Evolutionary conservation across 441 rosid genomes (phyloP).

Genomic region (Sinapis alba): DNA sequence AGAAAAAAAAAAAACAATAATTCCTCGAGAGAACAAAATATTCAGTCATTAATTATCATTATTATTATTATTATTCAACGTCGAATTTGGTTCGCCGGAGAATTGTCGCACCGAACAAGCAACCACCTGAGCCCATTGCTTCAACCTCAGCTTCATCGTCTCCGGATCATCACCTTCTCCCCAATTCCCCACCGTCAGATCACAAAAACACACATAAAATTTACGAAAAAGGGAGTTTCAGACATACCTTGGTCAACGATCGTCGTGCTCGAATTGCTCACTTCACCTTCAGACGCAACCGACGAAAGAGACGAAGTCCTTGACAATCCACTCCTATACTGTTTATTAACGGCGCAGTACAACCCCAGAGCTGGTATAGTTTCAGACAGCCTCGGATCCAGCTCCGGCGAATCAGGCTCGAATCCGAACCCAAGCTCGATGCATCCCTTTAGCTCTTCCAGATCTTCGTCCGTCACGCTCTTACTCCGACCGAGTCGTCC

Average conservation of each 20-base stretch:
- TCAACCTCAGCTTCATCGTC: slow-evolving; percentile 65
- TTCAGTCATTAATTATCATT: neutral
- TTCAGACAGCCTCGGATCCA: slow-evolving; percentile 66
- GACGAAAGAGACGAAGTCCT: slow-evolving; percentile 61
- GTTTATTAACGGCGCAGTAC: slow-evolving; percentile 71
- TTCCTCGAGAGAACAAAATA: neutral
- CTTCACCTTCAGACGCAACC: slow-evolving; percentile 50
- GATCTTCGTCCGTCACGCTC: slow-evolving; percentile 76
- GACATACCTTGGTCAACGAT: slow-evolving; percentile 59
- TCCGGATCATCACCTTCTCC: slow-evolving; percentile 68
- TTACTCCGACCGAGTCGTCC: slow-evolving; percentile 44
- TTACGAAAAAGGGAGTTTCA: neutral
- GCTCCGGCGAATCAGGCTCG: slow-evolving; percentile 58
- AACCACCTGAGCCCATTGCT: slow-evolving; percentile 84
- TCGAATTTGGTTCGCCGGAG: slow-evolving; percentile 49
- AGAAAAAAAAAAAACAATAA: slow-evolving; percentile 7
- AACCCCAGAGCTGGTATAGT: slow-evolving; percentile 71
- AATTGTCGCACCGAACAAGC: slow-evolving; percentile 73
- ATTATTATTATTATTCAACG: neutral
- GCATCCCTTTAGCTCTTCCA: slow-evolving; percentile 76
- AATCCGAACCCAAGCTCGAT: slow-evolving; percentile 88
- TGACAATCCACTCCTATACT: slow-evolving; percentile 49
- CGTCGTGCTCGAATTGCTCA: slow-evolving; percentile 37
- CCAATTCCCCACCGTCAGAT: neutral
- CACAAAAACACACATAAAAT: neutral